A percentile compares a stretch with the other conserved stretches of the same genome.
phyloP scores from a whole-genome alignment of 371 early-diverging fungal genomes.

The Coemansia sp. region DNA sequence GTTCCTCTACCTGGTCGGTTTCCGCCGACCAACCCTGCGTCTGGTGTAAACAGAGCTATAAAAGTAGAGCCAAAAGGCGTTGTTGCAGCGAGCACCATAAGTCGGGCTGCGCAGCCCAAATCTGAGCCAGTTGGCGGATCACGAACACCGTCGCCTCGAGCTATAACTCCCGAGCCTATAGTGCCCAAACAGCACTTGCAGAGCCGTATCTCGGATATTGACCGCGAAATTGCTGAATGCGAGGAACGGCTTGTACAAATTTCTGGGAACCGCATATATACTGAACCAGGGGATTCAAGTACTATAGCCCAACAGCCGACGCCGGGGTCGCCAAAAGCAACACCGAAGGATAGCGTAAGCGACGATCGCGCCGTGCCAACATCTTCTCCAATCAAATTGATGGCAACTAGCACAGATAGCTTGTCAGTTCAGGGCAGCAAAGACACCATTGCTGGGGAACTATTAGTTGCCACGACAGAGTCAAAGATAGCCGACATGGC shows the following conservation, averaged over 20 bases:
- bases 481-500: conserved; percentile 4
- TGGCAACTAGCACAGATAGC: neutral
- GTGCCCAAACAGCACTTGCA: conserved; percentile 16
- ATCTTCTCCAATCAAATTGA: conserved; percentile 9
- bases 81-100: neutral
- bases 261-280: conserved; percentile 5
- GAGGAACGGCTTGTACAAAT: conserved; percentile 37
- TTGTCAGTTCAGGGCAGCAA: neutral
- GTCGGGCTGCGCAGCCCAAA: neutral
- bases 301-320: neutral
- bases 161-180: conserved; percentile 8
- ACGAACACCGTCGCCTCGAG: conserved; percentile 17
- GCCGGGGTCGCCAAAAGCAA: neutral
- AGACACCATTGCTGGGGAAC: neutral
- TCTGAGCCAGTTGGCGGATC: neutral
- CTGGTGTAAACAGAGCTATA: neutral
- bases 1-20: conserved; percentile 7
- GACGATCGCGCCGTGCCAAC: conserved; percentile 34
- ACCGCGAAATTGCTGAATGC: conserved; percentile 44
- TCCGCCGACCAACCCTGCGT: neutral
- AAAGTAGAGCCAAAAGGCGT: neutral
- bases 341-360: neutral
- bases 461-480: neutral
- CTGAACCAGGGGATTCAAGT: neutral
- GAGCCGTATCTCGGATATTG: conserved; percentile 45